Percentiles rank a stretch among this genome's conserved stretches.
These are phyloP conservation scores for Lenwebbia sp. DNA, from an alignment of 345 rosid genomes.

Conservation along the genomic window DNA sequence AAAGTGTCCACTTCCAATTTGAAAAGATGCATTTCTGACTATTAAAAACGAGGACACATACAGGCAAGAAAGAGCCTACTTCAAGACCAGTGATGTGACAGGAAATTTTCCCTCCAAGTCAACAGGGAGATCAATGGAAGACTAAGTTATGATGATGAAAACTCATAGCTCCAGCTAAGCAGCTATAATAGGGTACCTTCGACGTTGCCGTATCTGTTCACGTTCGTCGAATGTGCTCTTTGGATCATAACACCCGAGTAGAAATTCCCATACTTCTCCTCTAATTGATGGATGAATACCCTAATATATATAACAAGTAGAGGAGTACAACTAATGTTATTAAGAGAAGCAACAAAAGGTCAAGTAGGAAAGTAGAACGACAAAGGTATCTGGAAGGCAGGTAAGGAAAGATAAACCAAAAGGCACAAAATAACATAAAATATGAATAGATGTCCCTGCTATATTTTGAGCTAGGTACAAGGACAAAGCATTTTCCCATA, in stretches of 20 bases:
- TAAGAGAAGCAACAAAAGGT: background rate
- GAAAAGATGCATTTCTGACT: background rate
- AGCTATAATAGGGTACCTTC: conserved; percentile 44
- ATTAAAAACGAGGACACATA: background rate
- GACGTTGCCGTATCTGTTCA: conserved; percentile 54
- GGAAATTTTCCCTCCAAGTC: background rate
- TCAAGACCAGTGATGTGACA: background rate
- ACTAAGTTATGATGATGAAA: background rate
- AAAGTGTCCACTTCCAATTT: background rate
- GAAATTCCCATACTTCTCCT: conserved; percentile 99
- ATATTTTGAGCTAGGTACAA: background rate
- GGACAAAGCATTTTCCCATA: background rate
- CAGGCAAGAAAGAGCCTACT: background rate
- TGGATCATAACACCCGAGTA: conserved; percentile 91
- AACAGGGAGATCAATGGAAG: background rate
- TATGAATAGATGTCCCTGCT: background rate
- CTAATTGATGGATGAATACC: conserved; percentile 96
- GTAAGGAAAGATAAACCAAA: background rate
- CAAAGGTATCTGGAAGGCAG: background rate
- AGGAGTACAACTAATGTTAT: background rate
- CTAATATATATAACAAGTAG: conserved; percentile 18
- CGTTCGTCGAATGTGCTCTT: conserved; percentile 86
- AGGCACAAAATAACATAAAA: background rate
- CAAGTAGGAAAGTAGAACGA: background rate
- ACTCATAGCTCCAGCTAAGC: background rate